These are phyloP conservation scores for Theileria parva DNA, from an alignment of 169 alveolate species.

Conservation along the genomic window DNA sequence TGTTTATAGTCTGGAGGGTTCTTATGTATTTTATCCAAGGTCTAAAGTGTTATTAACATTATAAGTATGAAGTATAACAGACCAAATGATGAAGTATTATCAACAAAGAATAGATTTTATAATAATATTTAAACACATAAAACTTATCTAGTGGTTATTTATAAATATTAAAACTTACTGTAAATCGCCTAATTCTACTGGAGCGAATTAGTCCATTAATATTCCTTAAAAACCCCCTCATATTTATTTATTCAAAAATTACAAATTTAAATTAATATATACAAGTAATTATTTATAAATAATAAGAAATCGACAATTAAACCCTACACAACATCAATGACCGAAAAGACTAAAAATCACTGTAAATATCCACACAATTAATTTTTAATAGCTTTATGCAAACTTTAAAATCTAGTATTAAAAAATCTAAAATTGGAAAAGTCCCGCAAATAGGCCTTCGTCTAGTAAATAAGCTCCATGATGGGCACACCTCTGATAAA, in stretches of 20 bases:
- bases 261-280: not conserved
- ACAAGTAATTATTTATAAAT: not conserved
- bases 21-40: slow-evolving; percentile 38
- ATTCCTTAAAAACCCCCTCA: slow-evolving; percentile 1
- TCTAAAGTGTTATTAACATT: not conserved
- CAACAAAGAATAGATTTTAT: not conserved
- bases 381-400: slow-evolving; percentile 35
- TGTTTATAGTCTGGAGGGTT: slow-evolving; percentile 61
- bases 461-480: slow-evolving; percentile 43
- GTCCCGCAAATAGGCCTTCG: slow-evolving; percentile 64
- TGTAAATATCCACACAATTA: not conserved
- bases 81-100: not conserved
- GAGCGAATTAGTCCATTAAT: not conserved
- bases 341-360: not conserved
- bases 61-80: not conserved
- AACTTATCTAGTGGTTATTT: not conserved
- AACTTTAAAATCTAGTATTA: slow-evolving; percentile 28
- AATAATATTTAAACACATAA: not conserved
- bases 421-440: slow-evolving; percentile 49
- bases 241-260: not conserved
- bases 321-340: slow-evolving; percentile 7
- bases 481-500: slow-evolving; percentile 45
- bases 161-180: not conserved
- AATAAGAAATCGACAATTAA: not conserved
- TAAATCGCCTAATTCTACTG: slow-evolving; percentile 1